phyloP scores from a whole-genome alignment of 2,329 filamentous ascomycete species.

The Colletotrichum destructivum region DNA sequence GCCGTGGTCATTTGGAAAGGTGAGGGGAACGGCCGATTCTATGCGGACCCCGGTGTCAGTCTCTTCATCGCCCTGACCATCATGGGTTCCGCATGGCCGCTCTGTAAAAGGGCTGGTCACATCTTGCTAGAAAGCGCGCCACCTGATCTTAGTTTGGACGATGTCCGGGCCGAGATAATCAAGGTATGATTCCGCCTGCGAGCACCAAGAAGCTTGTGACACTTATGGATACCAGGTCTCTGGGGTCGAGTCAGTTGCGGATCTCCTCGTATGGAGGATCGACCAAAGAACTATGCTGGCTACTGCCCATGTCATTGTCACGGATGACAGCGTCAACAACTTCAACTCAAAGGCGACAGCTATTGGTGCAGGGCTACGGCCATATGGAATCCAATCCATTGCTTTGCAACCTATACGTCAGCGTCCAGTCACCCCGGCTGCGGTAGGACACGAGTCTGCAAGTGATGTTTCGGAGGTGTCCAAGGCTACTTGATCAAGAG shows the following conservation, averaged over 20 bases:
- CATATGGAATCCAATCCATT: slow-evolving; percentile 80
- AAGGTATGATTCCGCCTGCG: slow-evolving; percentile 58
- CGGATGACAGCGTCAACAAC: slow-evolving; percentile 66
- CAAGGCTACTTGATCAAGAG: not conserved
- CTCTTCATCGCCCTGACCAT: slow-evolving; percentile 83
- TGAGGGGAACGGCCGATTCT: slow-evolving; percentile 71
- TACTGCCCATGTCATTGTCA: slow-evolving; percentile 77
- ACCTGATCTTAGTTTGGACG: slow-evolving; percentile 68
- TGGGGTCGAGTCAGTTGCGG: slow-evolving; percentile 77
- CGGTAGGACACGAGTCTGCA: not conserved
- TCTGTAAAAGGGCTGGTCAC: slow-evolving; percentile 73
- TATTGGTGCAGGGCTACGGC: slow-evolving; percentile 79
- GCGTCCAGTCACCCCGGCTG: not conserved
- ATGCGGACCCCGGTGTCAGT: slow-evolving; percentile 79
- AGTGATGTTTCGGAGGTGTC: not conserved
- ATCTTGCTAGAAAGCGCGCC: slow-evolving; percentile 80
- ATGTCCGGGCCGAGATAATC: slow-evolving; percentile 79
- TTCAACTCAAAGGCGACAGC: slow-evolving; percentile 75
- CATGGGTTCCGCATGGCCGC: slow-evolving; percentile 72
- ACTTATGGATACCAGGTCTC: slow-evolving; percentile 65
- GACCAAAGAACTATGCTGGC: slow-evolving; percentile 80
- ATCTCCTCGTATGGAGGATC: slow-evolving; percentile 82
- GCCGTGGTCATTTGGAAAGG: slow-evolving; percentile 79
- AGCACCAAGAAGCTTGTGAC: not conserved
- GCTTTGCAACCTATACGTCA: slow-evolving; percentile 77